Evolutionary conservation across 1,139 yeast species (phyloP), one percentile per base, ranked within the genome.

Genomic region (Geotrichum candidum): DNA sequence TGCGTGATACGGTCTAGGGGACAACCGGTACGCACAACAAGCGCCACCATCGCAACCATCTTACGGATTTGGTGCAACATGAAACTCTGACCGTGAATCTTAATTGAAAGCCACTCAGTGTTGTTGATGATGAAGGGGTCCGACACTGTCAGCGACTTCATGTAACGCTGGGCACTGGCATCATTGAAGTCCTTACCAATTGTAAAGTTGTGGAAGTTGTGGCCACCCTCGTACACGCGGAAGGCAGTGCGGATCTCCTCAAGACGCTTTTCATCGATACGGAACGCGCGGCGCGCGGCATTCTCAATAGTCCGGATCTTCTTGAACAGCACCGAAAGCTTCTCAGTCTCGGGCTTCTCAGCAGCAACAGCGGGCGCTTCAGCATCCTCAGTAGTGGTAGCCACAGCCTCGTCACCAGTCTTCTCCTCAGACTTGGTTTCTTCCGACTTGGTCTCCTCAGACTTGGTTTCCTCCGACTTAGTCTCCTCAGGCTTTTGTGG

Each of bases 51-150:
- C 33, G 97, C 95, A 64, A 95, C 90, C 99, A 94, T 94, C 74
- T 94, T 94, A 73, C 99, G 85, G 71, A 94, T 94, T 79, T 94
- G 99, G 75, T 94, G 99, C 65, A 94, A 80, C 99, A 95, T 95
- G 74, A 94, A 94, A 9, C 97, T 90, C 76, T 94, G 99, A 2
- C 99, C 99, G 73, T 94, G 99, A 65, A 94, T 90, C 76, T 94
- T 94, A 70, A 95, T 87, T 1, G 97, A 89, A 4, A 90, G 83
- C 99, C 99, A 94, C 73, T 94, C 98, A 5, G 97, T 91, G 59
- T 90, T 91, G 70, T 92, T 89, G 68, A 95, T 92, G 58, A 90
- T 86, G 74, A 90, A 90, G 2, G 99, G 99, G 1, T 90, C 96
- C n/a, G 91, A 84, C 0, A 90, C 96, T 0, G 82, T 80, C 61